Conservation (phyloP, 1,284 basidiomycete species). For the Takashimella tepidaria region DNA sequence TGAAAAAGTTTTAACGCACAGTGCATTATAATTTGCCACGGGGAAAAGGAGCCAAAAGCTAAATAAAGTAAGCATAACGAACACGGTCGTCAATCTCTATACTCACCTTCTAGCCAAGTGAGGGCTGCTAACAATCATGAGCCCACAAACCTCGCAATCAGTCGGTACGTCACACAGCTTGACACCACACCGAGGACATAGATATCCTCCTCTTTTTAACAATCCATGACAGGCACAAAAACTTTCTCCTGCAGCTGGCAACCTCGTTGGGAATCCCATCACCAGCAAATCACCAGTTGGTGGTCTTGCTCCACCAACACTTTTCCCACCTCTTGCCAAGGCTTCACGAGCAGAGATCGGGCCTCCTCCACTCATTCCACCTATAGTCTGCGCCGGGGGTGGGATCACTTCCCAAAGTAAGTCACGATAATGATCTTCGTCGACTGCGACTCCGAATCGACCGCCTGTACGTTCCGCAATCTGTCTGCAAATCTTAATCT, state of each 20-base stretch:
- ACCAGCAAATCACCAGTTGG: conserved; percentile 87
- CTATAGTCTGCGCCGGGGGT: conserved; percentile 72
- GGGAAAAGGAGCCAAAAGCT: conserved; percentile 47
- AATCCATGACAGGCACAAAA: conserved; percentile 92
- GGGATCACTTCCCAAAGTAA: conserved; percentile 92
- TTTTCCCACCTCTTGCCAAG: conserved; percentile 50
- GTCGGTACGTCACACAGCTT: conserved; percentile 98
- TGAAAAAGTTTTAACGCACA: too few species aligned
- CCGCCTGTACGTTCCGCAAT: conserved; percentile 85
- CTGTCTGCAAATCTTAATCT: conserved; percentile 95
- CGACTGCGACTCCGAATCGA: conserved; percentile 88
- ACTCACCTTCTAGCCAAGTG: conserved; percentile 91
- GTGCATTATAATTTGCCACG: conserved; percentile 30
- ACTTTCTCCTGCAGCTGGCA: conserved; percentile 75
- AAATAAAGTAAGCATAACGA: conserved; percentile 4
- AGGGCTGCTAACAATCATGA: conserved; percentile 96
- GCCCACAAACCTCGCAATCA: conserved; percentile 92
- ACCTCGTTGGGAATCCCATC: conserved; percentile 94
- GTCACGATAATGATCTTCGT: conserved; percentile 95
- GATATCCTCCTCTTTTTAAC: conserved; percentile 81
- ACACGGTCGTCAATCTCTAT: neutral
- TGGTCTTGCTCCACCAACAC: conserved; percentile 36
- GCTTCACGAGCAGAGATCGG: conserved; percentile 48
- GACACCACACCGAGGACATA: conserved; percentile 86
- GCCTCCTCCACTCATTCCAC: conserved; percentile 5